Evolutionary conservation across 306 rosid species (phyloP).

Genomic region (Oxytropis ochrocephala): DNA sequence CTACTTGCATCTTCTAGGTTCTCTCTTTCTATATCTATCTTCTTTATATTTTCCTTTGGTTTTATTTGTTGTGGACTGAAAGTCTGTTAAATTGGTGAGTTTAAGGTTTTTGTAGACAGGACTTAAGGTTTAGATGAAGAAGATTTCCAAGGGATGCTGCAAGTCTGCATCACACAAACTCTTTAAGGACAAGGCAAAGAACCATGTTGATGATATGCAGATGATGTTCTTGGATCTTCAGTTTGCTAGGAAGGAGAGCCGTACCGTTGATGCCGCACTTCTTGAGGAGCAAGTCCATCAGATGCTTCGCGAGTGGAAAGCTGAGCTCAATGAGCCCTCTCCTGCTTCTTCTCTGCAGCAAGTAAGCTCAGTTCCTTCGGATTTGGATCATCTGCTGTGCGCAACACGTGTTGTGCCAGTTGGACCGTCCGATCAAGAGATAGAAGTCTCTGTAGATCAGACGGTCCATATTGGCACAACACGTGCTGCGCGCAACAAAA

Average conservation of each 20-base stretch:
- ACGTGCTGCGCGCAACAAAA: no score
- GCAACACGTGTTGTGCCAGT: no score
- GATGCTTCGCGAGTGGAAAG: conserved; percentile 98
- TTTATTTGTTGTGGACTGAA: conserved; percentile 10
- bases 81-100: conserved; percentile 18
- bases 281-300: conserved; percentile 96
- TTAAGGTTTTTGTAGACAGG: conserved; percentile 25
- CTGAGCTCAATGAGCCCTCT: conserved; percentile 90
- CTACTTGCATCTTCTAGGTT: conserved; percentile 6
- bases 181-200: conserved; percentile 94
- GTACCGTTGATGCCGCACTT: conserved; percentile 53
- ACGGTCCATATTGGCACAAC: no score
- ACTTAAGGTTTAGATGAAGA: conserved; percentile 53
- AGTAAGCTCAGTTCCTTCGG: conserved; percentile 42
- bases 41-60: neutral
- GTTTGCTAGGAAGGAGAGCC: conserved; percentile 95
- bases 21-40: neutral
- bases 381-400: no score
- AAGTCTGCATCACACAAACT: conserved; percentile 86
- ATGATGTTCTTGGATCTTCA: conserved; percentile 76
- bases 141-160: conserved; percentile 81
- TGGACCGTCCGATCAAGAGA: no score
- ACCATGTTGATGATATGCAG: conserved; percentile 90
- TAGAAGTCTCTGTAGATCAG: no score
- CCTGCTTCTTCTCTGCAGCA: conserved; percentile 91